These are phyloP conservation scores for Verbascum thapsus DNA, from an alignment of 257 asterid species.

Conservation along the genomic window DNA sequence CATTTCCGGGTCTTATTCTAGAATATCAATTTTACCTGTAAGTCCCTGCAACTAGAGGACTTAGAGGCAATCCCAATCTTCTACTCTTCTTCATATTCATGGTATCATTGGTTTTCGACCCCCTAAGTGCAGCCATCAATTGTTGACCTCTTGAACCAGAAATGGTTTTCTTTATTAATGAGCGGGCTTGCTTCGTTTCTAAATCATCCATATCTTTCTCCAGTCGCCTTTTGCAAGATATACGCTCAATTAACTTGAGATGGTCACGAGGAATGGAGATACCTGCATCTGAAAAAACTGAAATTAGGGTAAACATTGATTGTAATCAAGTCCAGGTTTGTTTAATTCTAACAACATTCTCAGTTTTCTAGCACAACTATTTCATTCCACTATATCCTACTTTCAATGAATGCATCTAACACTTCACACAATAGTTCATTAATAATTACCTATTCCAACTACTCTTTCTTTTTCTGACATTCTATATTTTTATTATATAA, in stretches of 20 bases:
- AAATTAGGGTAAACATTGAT: constrained; percentile 15
- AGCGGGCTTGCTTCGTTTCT: constrained; percentile 56
- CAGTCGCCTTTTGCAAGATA: constrained; percentile 65
- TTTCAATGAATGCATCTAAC: no score
- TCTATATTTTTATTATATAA: no score
- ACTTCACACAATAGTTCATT: no score
- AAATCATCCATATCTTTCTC: constrained; percentile 58
- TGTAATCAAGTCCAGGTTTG: no score
- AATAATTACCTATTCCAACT: no score
- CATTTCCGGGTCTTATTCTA: constrained; percentile 26
- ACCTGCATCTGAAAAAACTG: constrained; percentile 39
- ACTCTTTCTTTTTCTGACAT: no score
- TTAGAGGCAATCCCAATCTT: constrained; percentile 33
- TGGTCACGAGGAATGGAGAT: constrained; percentile 45
- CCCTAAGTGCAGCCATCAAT: constrained; percentile 56
- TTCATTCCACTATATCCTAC: no score
- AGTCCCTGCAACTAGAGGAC: constrained; percentile 36
- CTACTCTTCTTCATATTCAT: constrained; percentile 53
- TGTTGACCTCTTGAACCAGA: constrained; percentile 60
- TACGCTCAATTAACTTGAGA: constrained; percentile 31
- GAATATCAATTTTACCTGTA: constrained; percentile 29
- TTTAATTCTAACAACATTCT: no score
- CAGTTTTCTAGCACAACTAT: no score
- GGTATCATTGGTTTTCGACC: constrained; percentile 44
- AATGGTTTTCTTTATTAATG: constrained; percentile 47